These are phyloP conservation scores for Rhodofomes roseus DNA, from an alignment of 1,284 basidiomycete genomes.

Conservation along the genomic window DNA sequence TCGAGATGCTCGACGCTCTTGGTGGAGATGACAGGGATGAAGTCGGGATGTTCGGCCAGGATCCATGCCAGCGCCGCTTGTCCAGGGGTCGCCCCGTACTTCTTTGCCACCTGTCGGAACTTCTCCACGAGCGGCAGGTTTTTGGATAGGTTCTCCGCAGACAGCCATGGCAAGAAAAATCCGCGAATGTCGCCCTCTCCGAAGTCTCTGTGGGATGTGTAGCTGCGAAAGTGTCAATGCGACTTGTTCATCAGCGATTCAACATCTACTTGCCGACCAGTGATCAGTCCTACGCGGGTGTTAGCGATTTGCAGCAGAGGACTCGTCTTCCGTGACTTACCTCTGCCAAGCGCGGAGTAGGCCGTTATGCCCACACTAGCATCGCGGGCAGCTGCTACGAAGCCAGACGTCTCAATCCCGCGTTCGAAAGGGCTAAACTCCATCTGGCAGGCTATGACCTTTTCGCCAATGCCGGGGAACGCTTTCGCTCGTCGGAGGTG, in stretches of 20 bases:
- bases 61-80: conserved; percentile 42
- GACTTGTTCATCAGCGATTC: not conserved
- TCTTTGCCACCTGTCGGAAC: not conserved
- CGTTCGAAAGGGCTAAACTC: conserved; percentile 42
- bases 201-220: not conserved
- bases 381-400: conserved; percentile 27
- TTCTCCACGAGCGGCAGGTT: not conserved
- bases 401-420: conserved; percentile 28
- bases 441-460: conserved; percentile 33
- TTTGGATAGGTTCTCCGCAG: not conserved
- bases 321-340: conserved; percentile 12
- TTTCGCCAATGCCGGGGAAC: conserved; percentile 30
- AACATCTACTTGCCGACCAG: not conserved
- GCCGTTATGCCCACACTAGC: conserved; percentile 34
- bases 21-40: conserved; percentile 34
- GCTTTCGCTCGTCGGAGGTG: conserved; percentile 41
- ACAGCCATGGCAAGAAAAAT: not conserved
- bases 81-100: conserved; percentile 30
- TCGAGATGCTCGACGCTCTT: not conserved
- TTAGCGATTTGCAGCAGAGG: not conserved
- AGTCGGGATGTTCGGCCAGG: conserved; percentile 28
- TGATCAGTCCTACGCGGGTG: not conserved
- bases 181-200: not conserved
- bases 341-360: conserved; percentile 38
- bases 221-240: not conserved